Conservation (phyloP, 2,329 filamentous ascomycete genomes). For the Sporothrix curviconia region DNA sequence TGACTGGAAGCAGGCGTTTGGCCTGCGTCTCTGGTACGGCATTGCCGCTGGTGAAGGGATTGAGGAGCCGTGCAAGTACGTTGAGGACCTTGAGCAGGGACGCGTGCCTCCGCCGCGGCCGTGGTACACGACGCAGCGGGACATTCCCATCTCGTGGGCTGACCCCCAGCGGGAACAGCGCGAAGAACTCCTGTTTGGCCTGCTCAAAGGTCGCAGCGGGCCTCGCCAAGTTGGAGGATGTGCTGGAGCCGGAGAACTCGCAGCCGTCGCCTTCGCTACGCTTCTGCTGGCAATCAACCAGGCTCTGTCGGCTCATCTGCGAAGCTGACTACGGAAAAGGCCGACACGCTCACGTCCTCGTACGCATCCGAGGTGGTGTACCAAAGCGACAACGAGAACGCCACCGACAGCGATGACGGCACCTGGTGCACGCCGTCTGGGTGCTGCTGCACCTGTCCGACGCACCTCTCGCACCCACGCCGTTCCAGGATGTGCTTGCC, state of each 20-base stretch:
- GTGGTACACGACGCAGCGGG: slow-evolving; percentile 56
- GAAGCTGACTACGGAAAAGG: slow-evolving; percentile 62
- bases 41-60: slow-evolving; percentile 62
- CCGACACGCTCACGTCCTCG: slow-evolving; percentile 48
- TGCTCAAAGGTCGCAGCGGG: slow-evolving; percentile 75
- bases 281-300: slow-evolving; percentile 81
- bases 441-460: slow-evolving; percentile 70
- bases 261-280: slow-evolving; percentile 72
- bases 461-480: slow-evolving; percentile 55
- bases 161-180: slow-evolving; percentile 38
- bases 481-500: slow-evolving; percentile 68
- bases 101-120: slow-evolving; percentile 67
- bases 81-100: slow-evolving; percentile 64
- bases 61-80: slow-evolving; percentile 68
- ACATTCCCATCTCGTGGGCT: slow-evolving; percentile 52
- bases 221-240: slow-evolving; percentile 55
- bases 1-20: slow-evolving; percentile 91
- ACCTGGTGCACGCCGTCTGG: slow-evolving; percentile 67
- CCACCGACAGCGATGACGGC: slow-evolving; percentile 44
- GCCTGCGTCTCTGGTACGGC: slow-evolving; percentile 83
- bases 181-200: slow-evolving; percentile 79
- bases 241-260: slow-evolving; percentile 69
- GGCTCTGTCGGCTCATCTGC: slow-evolving; percentile 44
- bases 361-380: slow-evolving; percentile 20
- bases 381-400: slow-evolving; percentile 45